phyloP scores from a whole-genome alignment of 768 basidiomycete genomes.

The Rubroboletus satanas region DNA sequence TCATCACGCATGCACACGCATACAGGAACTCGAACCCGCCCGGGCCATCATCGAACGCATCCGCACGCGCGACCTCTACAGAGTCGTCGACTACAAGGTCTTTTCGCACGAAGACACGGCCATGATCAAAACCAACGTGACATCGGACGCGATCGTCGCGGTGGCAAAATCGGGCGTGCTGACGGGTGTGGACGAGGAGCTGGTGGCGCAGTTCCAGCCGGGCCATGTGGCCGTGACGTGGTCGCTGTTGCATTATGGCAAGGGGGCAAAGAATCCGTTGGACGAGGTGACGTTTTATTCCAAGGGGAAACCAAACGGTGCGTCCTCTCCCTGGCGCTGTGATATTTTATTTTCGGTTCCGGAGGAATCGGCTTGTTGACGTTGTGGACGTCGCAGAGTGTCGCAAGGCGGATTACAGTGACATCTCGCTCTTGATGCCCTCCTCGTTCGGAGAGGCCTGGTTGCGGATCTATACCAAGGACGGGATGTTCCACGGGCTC shows the following conservation, averaged over 20 bases:
- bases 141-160: conserved; percentile 41
- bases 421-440: conserved; percentile 66
- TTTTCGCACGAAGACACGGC: conserved; percentile 34
- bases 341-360: not conserved
- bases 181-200: conserved; percentile 23
- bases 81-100: conserved; percentile 61
- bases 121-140: conserved; percentile 30
- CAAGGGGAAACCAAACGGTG: conserved; percentile 58
- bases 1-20: not conserved
- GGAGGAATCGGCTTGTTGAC: not conserved
- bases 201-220: conserved; percentile 35
- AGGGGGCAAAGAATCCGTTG: conserved; percentile 65
- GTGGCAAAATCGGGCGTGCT: conserved; percentile 34
- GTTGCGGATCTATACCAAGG: conserved; percentile 66
- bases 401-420: conserved; percentile 45
- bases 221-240: conserved; percentile 63
- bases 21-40: conserved; percentile 55
- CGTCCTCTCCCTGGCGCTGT: conserved; percentile 10
- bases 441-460: conserved; percentile 63
- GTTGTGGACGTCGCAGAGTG: conserved; percentile 35
- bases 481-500: conserved; percentile 50
- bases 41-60: conserved; percentile 63
- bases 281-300: conserved; percentile 70
- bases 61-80: conserved; percentile 61
- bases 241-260: conserved; percentile 71